Evolutionary conservation across 192 early-diverging fungal genomes (phyloP).

Genomic region (Umbelopsis vinacea): DNA sequence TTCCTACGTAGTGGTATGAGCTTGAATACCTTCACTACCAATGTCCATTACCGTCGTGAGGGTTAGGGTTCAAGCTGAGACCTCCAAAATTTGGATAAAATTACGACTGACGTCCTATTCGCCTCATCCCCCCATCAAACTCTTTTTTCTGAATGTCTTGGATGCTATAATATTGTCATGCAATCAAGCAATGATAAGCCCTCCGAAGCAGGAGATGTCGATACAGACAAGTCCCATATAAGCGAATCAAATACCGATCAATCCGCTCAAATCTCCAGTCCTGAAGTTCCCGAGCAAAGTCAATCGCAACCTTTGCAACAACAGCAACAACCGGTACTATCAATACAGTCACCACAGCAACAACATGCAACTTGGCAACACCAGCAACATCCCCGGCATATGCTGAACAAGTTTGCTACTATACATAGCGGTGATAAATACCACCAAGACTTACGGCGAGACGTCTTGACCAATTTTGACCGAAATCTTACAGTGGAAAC

Average conservation of each 20-base stretch:
- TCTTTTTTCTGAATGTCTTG: slow-evolving; percentile 4
- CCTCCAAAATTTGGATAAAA: neutral
- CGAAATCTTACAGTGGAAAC: slow-evolving; percentile 41
- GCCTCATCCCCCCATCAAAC: neutral
- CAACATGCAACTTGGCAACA: slow-evolving; percentile 18
- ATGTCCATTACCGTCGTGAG: slow-evolving; percentile 8
- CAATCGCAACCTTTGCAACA: neutral
- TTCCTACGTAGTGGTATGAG: slow-evolving; percentile 19
- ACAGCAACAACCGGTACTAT: neutral
- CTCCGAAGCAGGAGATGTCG: neutral
- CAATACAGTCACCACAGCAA: neutral
- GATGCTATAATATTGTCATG: neutral
- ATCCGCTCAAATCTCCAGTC: neutral
- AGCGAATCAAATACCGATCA: neutral
- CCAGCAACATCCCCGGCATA: slow-evolving; percentile 4
- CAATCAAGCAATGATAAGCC: slow-evolving; percentile 16
- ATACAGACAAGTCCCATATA: neutral
- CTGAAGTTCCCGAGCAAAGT: neutral
- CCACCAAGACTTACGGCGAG: slow-evolving; percentile 24
- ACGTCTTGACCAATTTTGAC: slow-evolving; percentile 35
- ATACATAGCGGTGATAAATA: slow-evolving; percentile 33
- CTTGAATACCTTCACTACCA: slow-evolving; percentile 16
- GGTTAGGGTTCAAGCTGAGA: slow-evolving; percentile 8
- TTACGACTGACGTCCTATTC: slow-evolving; percentile 1
- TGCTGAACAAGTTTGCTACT: slow-evolving; percentile 36